Evolutionary conservation across 345 rosid species (phyloP).

Genomic region (Syzygium oleosum): DNA sequence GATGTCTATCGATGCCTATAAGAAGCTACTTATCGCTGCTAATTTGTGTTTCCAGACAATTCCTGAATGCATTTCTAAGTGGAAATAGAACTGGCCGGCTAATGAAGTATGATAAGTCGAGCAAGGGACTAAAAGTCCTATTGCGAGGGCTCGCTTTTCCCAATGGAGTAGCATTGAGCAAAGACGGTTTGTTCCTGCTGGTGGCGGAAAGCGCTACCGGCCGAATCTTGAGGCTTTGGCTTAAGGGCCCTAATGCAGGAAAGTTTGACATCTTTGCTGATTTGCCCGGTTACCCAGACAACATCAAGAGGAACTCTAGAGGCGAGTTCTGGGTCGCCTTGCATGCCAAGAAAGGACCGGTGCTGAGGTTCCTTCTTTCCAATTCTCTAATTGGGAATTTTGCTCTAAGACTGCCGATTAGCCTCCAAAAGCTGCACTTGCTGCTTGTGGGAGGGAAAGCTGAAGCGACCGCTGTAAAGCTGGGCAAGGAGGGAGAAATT

Average conservation of each 20-base stretch:
- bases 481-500: slow-evolving; percentile 44
- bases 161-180: slow-evolving; percentile 62
- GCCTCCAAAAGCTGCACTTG: slow-evolving; percentile 36
- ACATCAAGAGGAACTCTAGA: slow-evolving; percentile 34
- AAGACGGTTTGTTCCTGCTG: slow-evolving; percentile 41
- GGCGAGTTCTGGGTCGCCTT: slow-evolving; percentile 77
- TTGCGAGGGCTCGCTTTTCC: slow-evolving; percentile 48
- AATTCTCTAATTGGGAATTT: slow-evolving; percentile 28
- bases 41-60: slow-evolving; percentile 28
- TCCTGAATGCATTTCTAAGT: slow-evolving; percentile 29
- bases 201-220: slow-evolving; percentile 39
- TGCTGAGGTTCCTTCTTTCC: slow-evolving; percentile 24
- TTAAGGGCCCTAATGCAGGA: slow-evolving; percentile 28
- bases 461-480: slow-evolving; percentile 54
- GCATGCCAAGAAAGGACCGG: slow-evolving; percentile 49
- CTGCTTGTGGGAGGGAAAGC: slow-evolving; percentile 41
- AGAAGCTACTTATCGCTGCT: not conserved
- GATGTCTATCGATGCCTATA: not conserved
- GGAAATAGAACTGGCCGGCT: slow-evolving; percentile 52
- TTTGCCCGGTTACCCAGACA: slow-evolving; percentile 62
- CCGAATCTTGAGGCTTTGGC: slow-evolving; percentile 40
- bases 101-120: slow-evolving; percentile 41
- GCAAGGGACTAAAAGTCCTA: slow-evolving; percentile 42
- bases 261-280: slow-evolving; percentile 32
- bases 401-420: slow-evolving; percentile 28